phyloP scores from a whole-genome alignment of 306 rosid species.

The Spatholobus suberectus region DNA sequence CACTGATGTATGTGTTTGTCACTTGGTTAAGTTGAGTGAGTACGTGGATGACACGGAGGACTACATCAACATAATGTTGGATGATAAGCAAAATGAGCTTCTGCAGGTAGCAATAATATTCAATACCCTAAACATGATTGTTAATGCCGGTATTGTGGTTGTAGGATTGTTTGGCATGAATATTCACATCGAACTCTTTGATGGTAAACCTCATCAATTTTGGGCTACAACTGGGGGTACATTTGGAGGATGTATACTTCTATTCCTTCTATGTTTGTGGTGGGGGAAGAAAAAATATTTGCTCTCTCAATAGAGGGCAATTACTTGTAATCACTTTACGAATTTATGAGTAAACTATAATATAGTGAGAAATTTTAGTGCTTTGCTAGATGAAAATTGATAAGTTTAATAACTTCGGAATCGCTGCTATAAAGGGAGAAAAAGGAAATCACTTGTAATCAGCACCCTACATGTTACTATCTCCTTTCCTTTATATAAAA shows the following conservation, averaged over 20 bases:
- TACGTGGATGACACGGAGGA: constrained; percentile 89
- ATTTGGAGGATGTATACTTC: neutral
- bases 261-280: constrained; percentile 20
- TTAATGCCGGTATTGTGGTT: constrained; percentile 42
- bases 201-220: constrained; percentile 29
- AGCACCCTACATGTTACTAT: too few species aligned
- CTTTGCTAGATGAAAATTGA: neutral
- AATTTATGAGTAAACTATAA: neutral
- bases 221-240: constrained; percentile 24
- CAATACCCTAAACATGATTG: constrained; percentile 32
- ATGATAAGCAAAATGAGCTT: constrained; percentile 85
- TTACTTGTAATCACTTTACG: neutral
- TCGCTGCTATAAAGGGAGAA: too few species aligned
- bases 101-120: constrained; percentile 66
- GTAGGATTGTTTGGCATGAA: constrained; percentile 55
- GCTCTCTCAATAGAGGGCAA: constrained; percentile 1
- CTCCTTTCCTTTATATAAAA: too few species aligned
- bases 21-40: constrained; percentile 61
- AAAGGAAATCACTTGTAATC: too few species aligned
- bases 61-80: constrained; percentile 87
- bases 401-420: neutral
- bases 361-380: neutral
- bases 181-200: constrained; percentile 35
- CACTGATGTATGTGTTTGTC: neutral
- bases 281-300: constrained; percentile 45